Conservation (phyloP, 148 eudicot species). For the Silene latifolia region DNA sequence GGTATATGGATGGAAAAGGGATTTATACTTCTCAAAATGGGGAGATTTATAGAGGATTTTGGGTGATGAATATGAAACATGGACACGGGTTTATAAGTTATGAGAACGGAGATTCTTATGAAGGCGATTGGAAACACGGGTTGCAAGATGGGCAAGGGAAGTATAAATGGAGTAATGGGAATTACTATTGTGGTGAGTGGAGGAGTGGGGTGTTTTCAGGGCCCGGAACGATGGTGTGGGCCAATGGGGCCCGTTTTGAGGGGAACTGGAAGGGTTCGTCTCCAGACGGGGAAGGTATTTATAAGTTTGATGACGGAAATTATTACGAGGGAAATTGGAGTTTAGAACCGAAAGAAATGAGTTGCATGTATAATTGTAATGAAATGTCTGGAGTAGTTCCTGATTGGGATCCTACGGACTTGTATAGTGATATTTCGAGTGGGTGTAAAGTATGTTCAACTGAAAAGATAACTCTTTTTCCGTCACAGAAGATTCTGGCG, state of each 20-base stretch:
- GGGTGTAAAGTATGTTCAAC: constrained; percentile 44
- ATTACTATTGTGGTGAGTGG: constrained; percentile 67
- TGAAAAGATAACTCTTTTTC: constrained; percentile 63
- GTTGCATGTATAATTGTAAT: constrained; percentile 34
- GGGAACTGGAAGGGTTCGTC: constrained; percentile 77
- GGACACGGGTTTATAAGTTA: constrained; percentile 59
- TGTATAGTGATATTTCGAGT: constrained; percentile 40
- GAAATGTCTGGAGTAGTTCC: constrained; percentile 21
- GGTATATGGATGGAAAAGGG: constrained; percentile 92
- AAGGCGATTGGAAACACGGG: constrained; percentile 86
- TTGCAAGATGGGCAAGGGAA: constrained; percentile 76
- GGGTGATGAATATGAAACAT: constrained; percentile 90
- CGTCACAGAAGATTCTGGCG: constrained; percentile 82
- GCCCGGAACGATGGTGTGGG: constrained; percentile 59
- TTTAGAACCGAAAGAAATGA: constrained; percentile 47
- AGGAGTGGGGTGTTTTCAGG: constrained; percentile 62
- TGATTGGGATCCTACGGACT: constrained; percentile 70
- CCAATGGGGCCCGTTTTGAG: constrained; percentile 58
- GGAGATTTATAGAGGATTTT: constrained; percentile 58
- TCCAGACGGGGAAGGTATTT: constrained; percentile 85
- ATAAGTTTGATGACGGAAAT: constrained; percentile 58
- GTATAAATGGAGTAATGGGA: constrained; percentile 80
- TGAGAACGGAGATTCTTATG: constrained; percentile 61
- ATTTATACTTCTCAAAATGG: constrained; percentile 51
- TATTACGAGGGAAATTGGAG: constrained; percentile 79